Base-by-base conservation (phyloP, 176 grass and related monocot genomes). In the Chloris gayana region DNA sequence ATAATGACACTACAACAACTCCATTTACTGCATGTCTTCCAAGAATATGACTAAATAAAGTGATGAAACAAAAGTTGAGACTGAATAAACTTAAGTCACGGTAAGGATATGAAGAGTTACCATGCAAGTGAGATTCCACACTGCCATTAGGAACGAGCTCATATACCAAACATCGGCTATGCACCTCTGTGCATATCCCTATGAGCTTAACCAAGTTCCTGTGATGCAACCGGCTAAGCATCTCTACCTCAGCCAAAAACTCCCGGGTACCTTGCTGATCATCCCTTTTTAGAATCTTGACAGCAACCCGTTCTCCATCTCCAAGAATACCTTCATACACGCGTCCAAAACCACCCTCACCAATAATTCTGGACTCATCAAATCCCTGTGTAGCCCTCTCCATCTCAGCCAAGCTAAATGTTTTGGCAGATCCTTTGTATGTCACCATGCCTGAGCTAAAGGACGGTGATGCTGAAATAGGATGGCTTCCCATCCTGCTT, bases 191-290 rank as follows among this genome's bases (percentile, higher is more conserved):
- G 82, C 88, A 99, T 95, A 99, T 99, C 83, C 97, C 97, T 78
- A 95, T 86, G 34, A 99, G 84, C 84, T 91, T 92, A 80, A 99
- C 91, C 82, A 99, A 86, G 79, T 99, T 99, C 56, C 91, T 94
- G 47, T 99, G 97, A 81, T 99, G 97, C 75, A 99, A 89, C 51
- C 97, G 90, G 72, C 97, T 95, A 82, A 99, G 88, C 97, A 99
- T 99, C 90, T 99, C 97, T 75, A 96, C 93, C 93, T 99, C 97
- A 26, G 97, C 93, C 71, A 99, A 91, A 72, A 99, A 96, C 79
- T 96, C 97, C 21, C 93, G 83, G 57, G 86, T 87, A 78, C 90
- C 96, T 79, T 98, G 93, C 64, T 86, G 97, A 14, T 96, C 97
- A 46, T 93, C 88, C 69, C 97, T 80, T 85, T 99, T 99, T 66